Percentiles rank a stretch among this genome's conserved stretches.
Evolutionary conservation across 1,284 basidiomycete genomes (phyloP).

Genomic region (Inonotus hispidus): DNA sequence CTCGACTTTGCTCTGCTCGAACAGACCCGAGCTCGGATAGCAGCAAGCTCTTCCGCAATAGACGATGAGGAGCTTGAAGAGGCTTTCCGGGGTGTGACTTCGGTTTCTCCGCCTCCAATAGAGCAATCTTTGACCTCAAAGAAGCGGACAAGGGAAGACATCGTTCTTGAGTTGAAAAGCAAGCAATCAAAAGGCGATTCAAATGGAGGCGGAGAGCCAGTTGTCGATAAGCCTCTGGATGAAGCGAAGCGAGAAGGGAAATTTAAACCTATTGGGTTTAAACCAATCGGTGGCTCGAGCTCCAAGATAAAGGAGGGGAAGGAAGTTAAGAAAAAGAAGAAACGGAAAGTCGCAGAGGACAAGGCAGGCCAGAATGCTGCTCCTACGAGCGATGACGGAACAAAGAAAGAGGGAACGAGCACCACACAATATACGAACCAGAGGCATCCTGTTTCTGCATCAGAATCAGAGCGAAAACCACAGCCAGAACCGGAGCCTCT

Average conservation of each 20-base stretch:
- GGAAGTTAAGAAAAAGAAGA: slow-evolving; percentile 55
- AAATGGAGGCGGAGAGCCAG: slow-evolving; percentile 20
- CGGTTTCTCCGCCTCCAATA: slow-evolving; percentile 17
- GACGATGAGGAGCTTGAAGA: slow-evolving; percentile 77
- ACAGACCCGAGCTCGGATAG: slow-evolving; percentile 67
- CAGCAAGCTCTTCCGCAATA: slow-evolving; percentile 46
- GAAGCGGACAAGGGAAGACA: slow-evolving; percentile 70
- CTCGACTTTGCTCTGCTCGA: slow-evolving; percentile 84
- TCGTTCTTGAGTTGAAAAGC: slow-evolving; percentile 67
- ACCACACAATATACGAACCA: not conserved
- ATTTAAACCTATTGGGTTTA: slow-evolving; percentile 78
- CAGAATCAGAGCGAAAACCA: slow-evolving; percentile 8
- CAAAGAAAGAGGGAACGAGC: not conserved
- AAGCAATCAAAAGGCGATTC: slow-evolving; percentile 37
- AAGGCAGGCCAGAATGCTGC: slow-evolving; percentile 29
- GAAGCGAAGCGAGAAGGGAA: slow-evolving; percentile 58
- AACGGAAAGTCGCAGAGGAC: slow-evolving; percentile 31
- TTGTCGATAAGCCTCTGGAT: slow-evolving; percentile 37
- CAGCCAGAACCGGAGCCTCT: slow-evolving; percentile 32
- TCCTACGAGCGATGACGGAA: slow-evolving; percentile 19
- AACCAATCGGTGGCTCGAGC: slow-evolving; percentile 45
- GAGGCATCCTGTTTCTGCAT: not conserved
- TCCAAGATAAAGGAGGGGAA: slow-evolving; percentile 35
- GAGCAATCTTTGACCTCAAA: slow-evolving; percentile 30
- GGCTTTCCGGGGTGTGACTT: slow-evolving; percentile 45